Percentiles rank a stretch among this genome's conserved stretches.
Conservation (phyloP, 2,329 filamentous ascomycete species). For the Alternaria postmessia region DNA sequence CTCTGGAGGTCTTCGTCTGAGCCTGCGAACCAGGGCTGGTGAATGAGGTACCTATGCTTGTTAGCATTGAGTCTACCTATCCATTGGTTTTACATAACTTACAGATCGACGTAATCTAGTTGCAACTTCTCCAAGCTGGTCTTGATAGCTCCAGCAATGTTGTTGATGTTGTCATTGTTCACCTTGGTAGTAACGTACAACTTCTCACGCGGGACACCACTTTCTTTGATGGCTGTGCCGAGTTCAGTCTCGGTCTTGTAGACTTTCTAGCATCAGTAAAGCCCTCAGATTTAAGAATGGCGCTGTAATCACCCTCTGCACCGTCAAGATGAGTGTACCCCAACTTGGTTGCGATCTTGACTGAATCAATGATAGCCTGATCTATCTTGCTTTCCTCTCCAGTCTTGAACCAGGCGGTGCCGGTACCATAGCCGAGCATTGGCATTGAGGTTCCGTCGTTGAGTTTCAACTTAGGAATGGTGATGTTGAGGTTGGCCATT, state of each 20-base stretch:
- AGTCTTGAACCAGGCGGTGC: slow-evolving; percentile 71
- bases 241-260: slow-evolving; percentile 62
- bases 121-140: slow-evolving; percentile 67
- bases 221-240: slow-evolving; percentile 57
- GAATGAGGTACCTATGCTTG: slow-evolving; percentile 64
- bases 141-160: slow-evolving; percentile 65
- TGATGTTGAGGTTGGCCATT: slow-evolving; percentile 55
- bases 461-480: slow-evolving; percentile 70
- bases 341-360: slow-evolving; percentile 70
- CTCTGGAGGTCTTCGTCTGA: slow-evolving; percentile 63
- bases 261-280: slow-evolving; percentile 37
- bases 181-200: slow-evolving; percentile 66
- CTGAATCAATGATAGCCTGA: slow-evolving; percentile 62
- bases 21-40: slow-evolving; percentile 66
- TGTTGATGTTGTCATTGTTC: slow-evolving; percentile 57
- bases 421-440: slow-evolving; percentile 75
- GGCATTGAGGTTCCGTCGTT: slow-evolving; percentile 79
- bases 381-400: slow-evolving; percentile 62
- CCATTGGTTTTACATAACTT: slow-evolving; percentile 21
- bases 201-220: slow-evolving; percentile 56
- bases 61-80: not conserved
- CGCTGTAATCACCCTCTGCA: slow-evolving; percentile 65
- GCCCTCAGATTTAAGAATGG: not conserved
- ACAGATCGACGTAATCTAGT: slow-evolving; percentile 70
- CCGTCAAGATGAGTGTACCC: slow-evolving; percentile 79